Evolutionary conservation across 2,329 filamentous ascomycete species (phyloP), one percentile per base, ranked within the genome.

Genomic region (Fusarium begoniae): DNA sequence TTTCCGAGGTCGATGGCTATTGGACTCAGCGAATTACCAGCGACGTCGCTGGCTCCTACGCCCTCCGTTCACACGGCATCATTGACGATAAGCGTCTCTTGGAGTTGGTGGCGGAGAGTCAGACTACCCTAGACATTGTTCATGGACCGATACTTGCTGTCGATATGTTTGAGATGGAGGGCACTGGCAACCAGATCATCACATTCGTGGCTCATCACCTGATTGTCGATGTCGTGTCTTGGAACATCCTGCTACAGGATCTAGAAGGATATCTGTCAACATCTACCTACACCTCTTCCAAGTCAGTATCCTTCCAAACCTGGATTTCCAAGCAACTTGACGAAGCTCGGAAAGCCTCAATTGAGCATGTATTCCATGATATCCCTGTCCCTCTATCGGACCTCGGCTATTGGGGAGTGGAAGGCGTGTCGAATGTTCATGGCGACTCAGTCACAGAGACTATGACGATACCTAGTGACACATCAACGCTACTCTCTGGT

Each of bases 151-250:
- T 72, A 6, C 3, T 66, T 10, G 44, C 63, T 8, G 40, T n/a
- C 15, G 76, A 82, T 38, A 67, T 75, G 2, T 70, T 78, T 17
- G 54, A 75, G 18, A 48, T 74, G n/a, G 45, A 63, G 6, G 38
- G 9, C 9, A 40, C 14, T 10, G 40, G 51, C 10, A 41, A 70
- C 11, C 56, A 78, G 17, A 70, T 80, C 12, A 48, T 69, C 80
- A 17, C 73, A 3, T 44, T 83, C 79, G 78, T 78, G 4, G 77
- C 75, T 9, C 82, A 84, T n/a, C 83, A 84, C 45, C 75, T 84
- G 9, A 77, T 83, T 14, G 81, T 87, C 40, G 85, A 87, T 59
- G 75, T 87, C 2, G 85, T 87, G 3, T 85, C 85, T 1, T 87
- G 85, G 85, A 79, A 84, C 26, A 78, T 86, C 11, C 77, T 87